A percentile compares a stretch with the other conserved stretches of the same genome.
phyloP scores from a whole-genome alignment of 1,284 basidiomycete genomes.

The Sporisorium scitamineum region DNA sequence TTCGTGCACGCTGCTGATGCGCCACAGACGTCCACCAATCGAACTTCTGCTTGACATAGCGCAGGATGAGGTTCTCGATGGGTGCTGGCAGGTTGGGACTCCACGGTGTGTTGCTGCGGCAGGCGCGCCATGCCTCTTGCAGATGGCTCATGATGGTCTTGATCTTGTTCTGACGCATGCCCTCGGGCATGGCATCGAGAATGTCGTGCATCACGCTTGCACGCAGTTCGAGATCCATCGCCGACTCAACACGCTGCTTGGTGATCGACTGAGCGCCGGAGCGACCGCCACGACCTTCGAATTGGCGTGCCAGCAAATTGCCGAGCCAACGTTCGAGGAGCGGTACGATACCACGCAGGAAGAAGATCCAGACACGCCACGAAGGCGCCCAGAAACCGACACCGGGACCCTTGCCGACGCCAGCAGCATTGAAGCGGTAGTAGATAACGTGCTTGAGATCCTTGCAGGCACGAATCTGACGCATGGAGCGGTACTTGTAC shows the following conservation, averaged over 20 bases:
- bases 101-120: conserved; percentile 99
- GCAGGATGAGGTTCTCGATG: conserved; percentile 98
- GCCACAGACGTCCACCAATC: conserved; percentile 98
- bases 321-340: conserved; percentile 97
- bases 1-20: conserved; percentile 93
- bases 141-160: conserved; percentile 98
- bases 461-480: conserved; percentile 99
- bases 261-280: conserved; percentile 86
- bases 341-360: conserved; percentile 98
- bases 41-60: conserved; percentile 99
- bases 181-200: conserved; percentile 89
- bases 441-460: conserved; percentile 84
- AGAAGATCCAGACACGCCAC: conserved; percentile 99
- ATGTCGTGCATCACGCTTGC: conserved; percentile 99
- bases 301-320: conserved; percentile 96
- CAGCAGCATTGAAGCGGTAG: conserved; percentile 99
- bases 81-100: conserved; percentile 97
- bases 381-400: conserved; percentile 99
- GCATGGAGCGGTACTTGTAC: conserved; percentile 99
- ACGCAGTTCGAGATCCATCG: conserved; percentile 96
- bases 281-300: conserved; percentile 89
- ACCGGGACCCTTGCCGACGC: conserved; percentile 98
- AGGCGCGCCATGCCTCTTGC: conserved; percentile 94
- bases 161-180: conserved; percentile 97
- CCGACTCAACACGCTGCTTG: conserved; percentile 98